Base-by-base conservation (phyloP, 768 basidiomycete genomes). In the Tricholoma bakamatsutake region DNA sequence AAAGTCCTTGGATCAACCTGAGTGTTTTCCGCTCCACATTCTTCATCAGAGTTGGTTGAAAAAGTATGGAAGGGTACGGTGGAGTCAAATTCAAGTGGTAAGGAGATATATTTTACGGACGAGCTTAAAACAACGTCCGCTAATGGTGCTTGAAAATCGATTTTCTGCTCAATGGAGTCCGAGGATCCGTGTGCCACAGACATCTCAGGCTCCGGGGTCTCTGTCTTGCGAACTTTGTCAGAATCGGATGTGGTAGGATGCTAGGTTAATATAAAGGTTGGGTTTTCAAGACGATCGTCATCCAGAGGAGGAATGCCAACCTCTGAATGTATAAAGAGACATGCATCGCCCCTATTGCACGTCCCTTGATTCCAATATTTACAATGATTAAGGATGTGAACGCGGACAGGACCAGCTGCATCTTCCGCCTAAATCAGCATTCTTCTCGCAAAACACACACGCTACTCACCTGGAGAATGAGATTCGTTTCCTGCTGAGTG, bases 321-420 rank as follows among this genome's bases (percentile, higher is more conserved):
- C 27, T 24, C 21, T 13, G 43, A 21, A 40, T 64, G 62, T 4
- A 51, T 18, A 24, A 56, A 62, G 12, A 24, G 54, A 24, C 61
- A 63, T 6, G 39, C 35, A 24, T 51, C 46, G 21, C 61, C 58
- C n/a, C 47, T 46, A 7, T 24, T 54, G 24, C 61, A 62, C n/a
- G 46, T 53, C 30, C 53, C 54, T 17, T 33, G 34, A 15, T 8
- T 12, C 53, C 60, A 63, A 24, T 46, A 61, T 39, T 6, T 57
- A 58, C 62, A 63, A 10, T 12, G 46, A 15, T 8, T 12, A 48
- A 7, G 1, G 28, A 2, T 28, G 30, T 48, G 31, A 31, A n/a
- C 30, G 9, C 4, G 15, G 46, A 8, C 28, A 40, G 15, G 31
- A 50, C 27, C 18, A 31, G 7, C 13, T 13, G 40, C 13, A 34